A percentile compares a stretch with the other conserved stretches of the same genome.
These are phyloP conservation scores for Epicoccum nigrum DNA, from an alignment of 2,329 filamentous ascomycete genomes.

Conservation along the genomic window DNA sequence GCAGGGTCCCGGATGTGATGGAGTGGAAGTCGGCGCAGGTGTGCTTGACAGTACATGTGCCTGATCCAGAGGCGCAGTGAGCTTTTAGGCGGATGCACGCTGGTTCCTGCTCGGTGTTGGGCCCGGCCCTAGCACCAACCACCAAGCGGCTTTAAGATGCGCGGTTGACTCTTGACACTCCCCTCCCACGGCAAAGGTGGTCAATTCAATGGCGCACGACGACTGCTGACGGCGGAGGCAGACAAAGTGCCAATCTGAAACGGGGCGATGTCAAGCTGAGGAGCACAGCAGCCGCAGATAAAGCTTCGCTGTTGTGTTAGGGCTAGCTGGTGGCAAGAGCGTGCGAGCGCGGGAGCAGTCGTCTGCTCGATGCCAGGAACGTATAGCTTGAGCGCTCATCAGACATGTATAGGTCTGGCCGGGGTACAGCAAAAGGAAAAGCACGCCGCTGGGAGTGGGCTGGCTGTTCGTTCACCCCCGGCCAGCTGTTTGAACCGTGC, in stretches of 20 bases:
- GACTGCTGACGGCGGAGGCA: constrained; percentile 36
- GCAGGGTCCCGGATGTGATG: constrained; percentile 37
- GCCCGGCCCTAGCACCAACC: constrained; percentile 41
- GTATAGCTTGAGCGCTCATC: constrained; percentile 37
- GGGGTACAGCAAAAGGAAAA: constrained; percentile 37
- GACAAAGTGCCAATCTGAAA: constrained; percentile 43
- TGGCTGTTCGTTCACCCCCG: constrained; percentile 27
- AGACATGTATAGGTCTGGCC: constrained; percentile 24
- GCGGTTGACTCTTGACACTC: constrained; percentile 32
- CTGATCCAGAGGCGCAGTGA: constrained; percentile 26
- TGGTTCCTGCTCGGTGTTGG: constrained; percentile 38
- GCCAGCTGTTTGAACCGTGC: constrained; percentile 31
- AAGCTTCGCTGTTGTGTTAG: constrained; percentile 33
- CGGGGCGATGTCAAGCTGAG: constrained; percentile 36
- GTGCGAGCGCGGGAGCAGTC: constrained; percentile 31
- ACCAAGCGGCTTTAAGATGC: constrained; percentile 44
- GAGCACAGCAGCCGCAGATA: constrained; percentile 43
- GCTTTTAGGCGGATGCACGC: constrained; percentile 34
- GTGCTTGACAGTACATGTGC: constrained; percentile 23
- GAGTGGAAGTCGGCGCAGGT: constrained; percentile 24
- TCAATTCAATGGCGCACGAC: constrained; percentile 28
- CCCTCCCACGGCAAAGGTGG: constrained; percentile 18
- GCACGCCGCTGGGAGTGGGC: constrained; percentile 29
- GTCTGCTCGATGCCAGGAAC: constrained; percentile 38
- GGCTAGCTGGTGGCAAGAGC: constrained; percentile 37